Evolutionary conservation across 345 rosid genomes (phyloP).

Genomic region (Citrus glauca): DNA sequence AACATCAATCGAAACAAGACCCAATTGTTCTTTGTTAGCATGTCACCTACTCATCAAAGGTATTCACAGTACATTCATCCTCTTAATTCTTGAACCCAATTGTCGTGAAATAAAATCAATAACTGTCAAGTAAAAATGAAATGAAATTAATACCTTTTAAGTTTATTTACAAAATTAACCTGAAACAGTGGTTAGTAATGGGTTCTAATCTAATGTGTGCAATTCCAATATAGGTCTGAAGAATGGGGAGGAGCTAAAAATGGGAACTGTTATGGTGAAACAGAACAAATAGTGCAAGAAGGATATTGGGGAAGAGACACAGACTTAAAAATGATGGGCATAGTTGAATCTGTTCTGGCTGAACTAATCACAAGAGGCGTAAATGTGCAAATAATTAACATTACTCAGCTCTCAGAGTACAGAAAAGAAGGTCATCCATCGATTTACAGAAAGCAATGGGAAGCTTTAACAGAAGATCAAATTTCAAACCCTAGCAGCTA

Average conservation of each 20-base stretch:
- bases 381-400: conserved; percentile 57
- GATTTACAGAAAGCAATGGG: conserved; percentile 69
- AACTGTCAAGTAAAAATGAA: too few relatives aligned
- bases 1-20: conserved; percentile 62
- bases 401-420: conserved; percentile 71
- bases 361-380: conserved; percentile 45
- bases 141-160: too few relatives aligned
- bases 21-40: conserved; percentile 68
- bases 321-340: conserved; percentile 50
- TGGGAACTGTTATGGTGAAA: conserved; percentile 63
- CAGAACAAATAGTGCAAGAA: conserved; percentile 35
- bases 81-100: background rate
- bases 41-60: conserved; percentile 93
- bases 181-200: too few relatives aligned
- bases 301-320: conserved; percentile 54
- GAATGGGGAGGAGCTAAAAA: conserved; percentile 64
- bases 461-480: conserved; percentile 44
- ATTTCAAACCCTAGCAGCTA: conserved; percentile 49
- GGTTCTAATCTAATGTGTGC: background rate
- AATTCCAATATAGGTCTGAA: conserved; percentile 38
- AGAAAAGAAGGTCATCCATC: conserved; percentile 87
- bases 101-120: too few relatives aligned
- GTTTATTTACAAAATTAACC: too few relatives aligned
- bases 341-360: conserved; percentile 39
- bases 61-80: conserved; percentile 5